phyloP scores from a whole-genome alignment of 805 yeast species.

The Grigorovia jiainica region DNA sequence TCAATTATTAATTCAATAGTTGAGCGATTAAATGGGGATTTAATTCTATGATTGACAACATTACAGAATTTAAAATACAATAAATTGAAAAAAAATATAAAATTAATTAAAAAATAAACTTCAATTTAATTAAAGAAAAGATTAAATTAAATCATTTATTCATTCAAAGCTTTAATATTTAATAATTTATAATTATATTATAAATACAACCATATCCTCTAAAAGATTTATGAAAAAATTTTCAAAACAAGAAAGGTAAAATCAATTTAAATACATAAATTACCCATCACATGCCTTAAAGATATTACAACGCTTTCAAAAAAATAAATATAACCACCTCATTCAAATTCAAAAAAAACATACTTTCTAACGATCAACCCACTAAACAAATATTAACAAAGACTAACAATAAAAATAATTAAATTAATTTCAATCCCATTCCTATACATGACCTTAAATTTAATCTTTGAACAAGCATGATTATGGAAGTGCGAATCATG shows the following conservation, averaged over 20 bases:
- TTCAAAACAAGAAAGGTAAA: too few relatives aligned
- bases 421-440: neutral
- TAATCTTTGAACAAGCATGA: conserved; percentile 12
- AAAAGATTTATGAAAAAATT: too few relatives aligned
- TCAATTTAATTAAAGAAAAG: too few relatives aligned
- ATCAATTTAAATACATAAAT: neutral
- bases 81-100: neutral
- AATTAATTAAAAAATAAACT: neutral
- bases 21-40: conserved; percentile 34
- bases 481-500: conserved; percentile 26
- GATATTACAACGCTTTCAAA: conserved; percentile 6
- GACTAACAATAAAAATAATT: too few relatives aligned
- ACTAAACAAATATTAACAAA: neutral
- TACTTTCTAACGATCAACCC: neutral
- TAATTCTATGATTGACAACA: conserved; percentile 20
- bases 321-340: conserved; percentile 3
- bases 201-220: neutral
- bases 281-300: neutral
- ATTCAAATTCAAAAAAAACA: neutral
- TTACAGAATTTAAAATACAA: conserved; percentile 5
- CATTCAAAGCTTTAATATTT: neutral
- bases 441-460: conserved; percentile 15
- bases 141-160: too few relatives aligned
- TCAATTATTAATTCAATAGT: conserved; percentile 29
- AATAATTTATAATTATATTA: neutral